Evolutionary conservation across 305 asterid species (phyloP).

Genomic region (Petunia hybrid): DNA sequence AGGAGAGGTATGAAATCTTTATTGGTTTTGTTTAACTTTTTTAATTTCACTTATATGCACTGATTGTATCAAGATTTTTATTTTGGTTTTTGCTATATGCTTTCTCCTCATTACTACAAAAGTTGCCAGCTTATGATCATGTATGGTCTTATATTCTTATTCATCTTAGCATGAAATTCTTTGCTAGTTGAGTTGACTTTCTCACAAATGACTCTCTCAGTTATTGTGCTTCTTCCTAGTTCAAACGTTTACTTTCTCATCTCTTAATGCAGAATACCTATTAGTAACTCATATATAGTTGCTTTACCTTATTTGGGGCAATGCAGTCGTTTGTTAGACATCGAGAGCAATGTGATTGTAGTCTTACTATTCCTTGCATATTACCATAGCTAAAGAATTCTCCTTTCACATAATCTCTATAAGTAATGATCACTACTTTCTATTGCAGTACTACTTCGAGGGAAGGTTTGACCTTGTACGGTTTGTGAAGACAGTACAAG

Average conservation of each 20-base stretch:
- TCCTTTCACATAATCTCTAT: background rate
- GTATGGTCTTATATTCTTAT: background rate
- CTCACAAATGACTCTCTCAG: background rate
- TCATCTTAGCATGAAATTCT: background rate
- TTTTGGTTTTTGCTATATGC: background rate
- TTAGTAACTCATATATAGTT: background rate
- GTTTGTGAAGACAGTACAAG: slow-evolving; percentile 78
- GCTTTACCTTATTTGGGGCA: background rate
- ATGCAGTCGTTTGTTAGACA: background rate
- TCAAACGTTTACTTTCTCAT: background rate
- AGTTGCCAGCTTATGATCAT: background rate
- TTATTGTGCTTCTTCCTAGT: background rate
- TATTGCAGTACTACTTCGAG: slow-evolving; percentile 66
- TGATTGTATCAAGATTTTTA: background rate
- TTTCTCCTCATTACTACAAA: background rate
- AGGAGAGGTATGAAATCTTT: slow-evolving; percentile 60
- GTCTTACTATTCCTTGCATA: background rate
- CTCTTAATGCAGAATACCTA: background rate
- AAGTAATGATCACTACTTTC: slow-evolving; percentile 18
- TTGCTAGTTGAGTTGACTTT: background rate
- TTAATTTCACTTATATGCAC: background rate
- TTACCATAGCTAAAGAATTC: background rate
- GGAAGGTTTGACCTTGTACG: slow-evolving; percentile 75
- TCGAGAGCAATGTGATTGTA: background rate
- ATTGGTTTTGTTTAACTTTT: background rate